phyloP scores from a whole-genome alignment of 1,284 basidiomycete species.

The Ustilago lituana region DNA sequence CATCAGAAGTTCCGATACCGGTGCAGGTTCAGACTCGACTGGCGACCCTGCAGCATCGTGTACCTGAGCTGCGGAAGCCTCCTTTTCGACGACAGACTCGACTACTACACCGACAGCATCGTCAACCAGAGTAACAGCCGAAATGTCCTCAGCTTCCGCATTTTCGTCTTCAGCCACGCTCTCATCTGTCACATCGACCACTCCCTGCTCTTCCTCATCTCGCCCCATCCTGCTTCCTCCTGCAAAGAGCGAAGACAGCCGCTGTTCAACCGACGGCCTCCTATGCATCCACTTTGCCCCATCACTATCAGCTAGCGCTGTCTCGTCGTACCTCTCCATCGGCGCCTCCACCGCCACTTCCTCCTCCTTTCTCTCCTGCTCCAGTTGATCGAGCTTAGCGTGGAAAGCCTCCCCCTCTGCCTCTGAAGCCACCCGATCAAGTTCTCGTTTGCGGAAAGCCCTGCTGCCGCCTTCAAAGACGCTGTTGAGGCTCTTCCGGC shows the following conservation, averaged over 20 bases:
- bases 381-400: slow-evolving; percentile 10
- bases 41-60: too few species aligned
- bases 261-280: slow-evolving; percentile 19
- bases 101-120: too few species aligned
- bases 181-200: background rate
- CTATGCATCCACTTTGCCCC: slow-evolving; percentile 4
- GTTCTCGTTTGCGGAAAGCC: slow-evolving; percentile 10
- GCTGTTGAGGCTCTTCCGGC: slow-evolving; percentile 19
- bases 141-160: too few species aligned
- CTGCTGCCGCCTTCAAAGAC: slow-evolving; percentile 10
- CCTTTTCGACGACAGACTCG: too few species aligned
- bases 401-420: slow-evolving; percentile 27
- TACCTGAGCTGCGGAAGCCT: too few species aligned
- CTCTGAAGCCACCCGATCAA: slow-evolving; percentile 34
- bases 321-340: slow-evolving; percentile 10
- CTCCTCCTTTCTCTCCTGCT: background rate
- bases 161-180: background rate
- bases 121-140: too few species aligned
- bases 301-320: too few species aligned
- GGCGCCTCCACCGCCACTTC: slow-evolving; percentile 10
- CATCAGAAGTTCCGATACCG: too few species aligned
- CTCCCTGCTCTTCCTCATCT: background rate
- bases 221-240: background rate
- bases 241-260: slow-evolving; percentile 25
- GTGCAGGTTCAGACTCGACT: background rate